These are phyloP conservation scores for Epichloe uncinata DNA, from an alignment of 2,329 filamentous ascomycete genomes.

Conservation along the genomic window DNA sequence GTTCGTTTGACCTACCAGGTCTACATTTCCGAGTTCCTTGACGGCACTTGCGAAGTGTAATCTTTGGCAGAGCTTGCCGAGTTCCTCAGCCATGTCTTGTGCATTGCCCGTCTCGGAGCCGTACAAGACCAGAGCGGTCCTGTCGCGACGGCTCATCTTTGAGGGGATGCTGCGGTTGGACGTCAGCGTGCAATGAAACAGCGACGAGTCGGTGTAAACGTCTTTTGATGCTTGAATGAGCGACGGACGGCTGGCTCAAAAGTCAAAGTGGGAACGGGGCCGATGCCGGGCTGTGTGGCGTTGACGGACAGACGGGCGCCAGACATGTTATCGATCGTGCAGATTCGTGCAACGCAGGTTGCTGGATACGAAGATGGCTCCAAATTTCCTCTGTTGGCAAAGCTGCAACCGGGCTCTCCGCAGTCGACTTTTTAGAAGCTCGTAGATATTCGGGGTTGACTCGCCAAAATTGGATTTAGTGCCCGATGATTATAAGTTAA, in stretches of 20 bases:
- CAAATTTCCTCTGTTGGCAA: no score
- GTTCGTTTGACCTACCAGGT: constrained; percentile 46
- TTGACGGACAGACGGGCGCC: not conserved
- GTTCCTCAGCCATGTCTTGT: constrained; percentile 78
- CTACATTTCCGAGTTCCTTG: constrained; percentile 62
- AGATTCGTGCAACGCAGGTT: no score
- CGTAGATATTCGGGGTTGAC: no score
- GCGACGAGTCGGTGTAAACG: no score
- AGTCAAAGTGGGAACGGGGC: not conserved
- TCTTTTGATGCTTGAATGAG: no score
- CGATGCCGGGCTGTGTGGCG: constrained; percentile 5
- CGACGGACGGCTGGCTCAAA: no score
- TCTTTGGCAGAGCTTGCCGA: constrained; percentile 61
- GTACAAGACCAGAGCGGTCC: constrained; percentile 61
- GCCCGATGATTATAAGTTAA: not conserved
- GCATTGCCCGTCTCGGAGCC: constrained; percentile 92
- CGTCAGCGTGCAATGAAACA: no score
- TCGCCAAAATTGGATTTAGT: no score
- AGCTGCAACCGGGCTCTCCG: no score
- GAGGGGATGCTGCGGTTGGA: not conserved
- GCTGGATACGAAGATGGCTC: no score
- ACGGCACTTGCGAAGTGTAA: constrained; percentile 67
- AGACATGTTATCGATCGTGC: no score
- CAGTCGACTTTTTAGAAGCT: no score
- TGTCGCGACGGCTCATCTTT: constrained; percentile 15